A percentile compares a stretch with the other conserved stretches of the same genome.
Evolutionary conservation across 2,329 filamentous ascomycete genomes (phyloP).

Genomic region (Trichoderma gracile): DNA sequence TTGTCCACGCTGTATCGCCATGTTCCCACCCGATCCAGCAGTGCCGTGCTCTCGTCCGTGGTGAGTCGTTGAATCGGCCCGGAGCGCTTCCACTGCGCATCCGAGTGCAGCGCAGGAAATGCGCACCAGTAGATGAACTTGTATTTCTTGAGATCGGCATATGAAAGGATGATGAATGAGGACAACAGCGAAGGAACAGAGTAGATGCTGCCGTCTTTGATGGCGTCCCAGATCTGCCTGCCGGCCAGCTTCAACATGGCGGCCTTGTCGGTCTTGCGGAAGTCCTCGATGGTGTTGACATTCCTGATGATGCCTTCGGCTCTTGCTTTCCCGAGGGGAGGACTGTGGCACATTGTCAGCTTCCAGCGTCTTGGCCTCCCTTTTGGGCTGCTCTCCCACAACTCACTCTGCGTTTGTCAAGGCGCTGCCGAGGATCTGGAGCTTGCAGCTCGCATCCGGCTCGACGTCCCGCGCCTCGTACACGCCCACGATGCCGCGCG

Average conservation of each 20-base stretch:
- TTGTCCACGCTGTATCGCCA: conserved; percentile 83
- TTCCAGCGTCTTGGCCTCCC: conserved; percentile 29
- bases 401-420: conserved; percentile 80
- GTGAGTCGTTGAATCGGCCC: conserved; percentile 58
- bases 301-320: conserved; percentile 95
- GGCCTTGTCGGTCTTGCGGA: conserved; percentile 77
- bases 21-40: conserved; percentile 82
- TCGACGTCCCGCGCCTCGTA: conserved; percentile 81
- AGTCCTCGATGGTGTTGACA: conserved; percentile 93
- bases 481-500: conserved; percentile 79
- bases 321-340: conserved; percentile 70
- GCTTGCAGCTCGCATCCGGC: conserved; percentile 75
- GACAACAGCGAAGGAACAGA: conserved; percentile 88
- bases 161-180: conserved; percentile 86
- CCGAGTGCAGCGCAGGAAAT: conserved; percentile 89
- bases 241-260: conserved; percentile 77
- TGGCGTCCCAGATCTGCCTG: conserved; percentile 94
- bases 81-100: conserved; percentile 74
- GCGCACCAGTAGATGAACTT: conserved; percentile 98
- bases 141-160: conserved; percentile 96
- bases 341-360: conserved; percentile 49
- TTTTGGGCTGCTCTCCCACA: conserved; percentile 28
- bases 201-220: conserved; percentile 94
- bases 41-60: conserved; percentile 68
- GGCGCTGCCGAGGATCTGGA: conserved; percentile 87